phyloP scores from a whole-genome alignment of 768 basidiomycete genomes.

The Serendipita indica region DNA sequence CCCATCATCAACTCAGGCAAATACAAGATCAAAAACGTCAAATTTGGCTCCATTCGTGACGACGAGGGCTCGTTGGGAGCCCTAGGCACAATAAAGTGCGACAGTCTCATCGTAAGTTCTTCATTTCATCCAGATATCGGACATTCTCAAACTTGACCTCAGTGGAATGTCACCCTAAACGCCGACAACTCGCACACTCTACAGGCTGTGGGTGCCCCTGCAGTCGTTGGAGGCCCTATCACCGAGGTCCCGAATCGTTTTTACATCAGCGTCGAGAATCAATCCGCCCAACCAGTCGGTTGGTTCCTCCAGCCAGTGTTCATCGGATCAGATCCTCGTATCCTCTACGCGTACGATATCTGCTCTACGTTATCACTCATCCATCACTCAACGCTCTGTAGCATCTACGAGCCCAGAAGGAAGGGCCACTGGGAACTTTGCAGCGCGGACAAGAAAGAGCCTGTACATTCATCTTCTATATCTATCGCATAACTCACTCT shows the following conservation, averaged over 20 bases:
- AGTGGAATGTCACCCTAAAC: neutral
- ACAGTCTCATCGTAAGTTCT: neutral
- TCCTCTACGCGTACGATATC: neutral
- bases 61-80: neutral
- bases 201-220: neutral
- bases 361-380: too few relatives aligned
- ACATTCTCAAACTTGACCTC: neutral
- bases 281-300: too few relatives aligned
- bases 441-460: neutral
- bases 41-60: neutral
- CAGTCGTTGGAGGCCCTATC: too few relatives aligned
- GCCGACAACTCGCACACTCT: neutral
- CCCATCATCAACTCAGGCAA: neutral
- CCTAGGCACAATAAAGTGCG: neutral
- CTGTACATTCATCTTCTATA: neutral
- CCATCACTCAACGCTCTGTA: too few relatives aligned
- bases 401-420: too few relatives aligned
- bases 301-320: neutral
- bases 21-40: neutral
- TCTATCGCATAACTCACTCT: neutral
- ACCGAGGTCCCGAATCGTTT: neutral
- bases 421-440: neutral
- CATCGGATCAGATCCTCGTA: neutral
- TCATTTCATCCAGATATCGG: neutral
- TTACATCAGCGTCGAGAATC: neutral